Percentiles rank a stretch among this genome's conserved stretches.
phyloP scores from a whole-genome alignment of 2,329 filamentous ascomycete species.

The Talaromyces sp. region DNA sequence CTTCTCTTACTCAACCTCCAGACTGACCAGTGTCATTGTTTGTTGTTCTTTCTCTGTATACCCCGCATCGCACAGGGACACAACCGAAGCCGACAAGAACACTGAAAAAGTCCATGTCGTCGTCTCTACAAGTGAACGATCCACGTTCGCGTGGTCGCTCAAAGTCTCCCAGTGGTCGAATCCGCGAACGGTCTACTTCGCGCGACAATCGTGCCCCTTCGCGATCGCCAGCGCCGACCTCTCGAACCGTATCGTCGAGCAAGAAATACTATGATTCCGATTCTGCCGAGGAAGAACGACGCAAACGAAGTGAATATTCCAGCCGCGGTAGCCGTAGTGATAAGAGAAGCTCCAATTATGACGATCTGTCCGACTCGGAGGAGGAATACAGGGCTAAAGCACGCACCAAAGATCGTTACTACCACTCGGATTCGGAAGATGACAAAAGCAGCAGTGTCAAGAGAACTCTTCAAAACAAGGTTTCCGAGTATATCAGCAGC shows the following conservation, averaged over 20 bases:
- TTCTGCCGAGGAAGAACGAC: slow-evolving; percentile 27
- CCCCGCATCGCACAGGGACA: slow-evolving; percentile 11
- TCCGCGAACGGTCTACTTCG: slow-evolving; percentile 44
- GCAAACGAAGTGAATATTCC: slow-evolving; percentile 19
- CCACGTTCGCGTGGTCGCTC: slow-evolving; percentile 46
- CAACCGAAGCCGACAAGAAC: background rate
- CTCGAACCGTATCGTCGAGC: slow-evolving; percentile 20
- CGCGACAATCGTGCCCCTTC: slow-evolving; percentile 40
- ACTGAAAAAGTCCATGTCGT: slow-evolving; percentile 25
- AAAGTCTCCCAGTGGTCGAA: slow-evolving; percentile 44
- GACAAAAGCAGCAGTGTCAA: slow-evolving; percentile 14
- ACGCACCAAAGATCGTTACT: slow-evolving; percentile 27
- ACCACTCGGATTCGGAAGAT: slow-evolving; percentile 30
- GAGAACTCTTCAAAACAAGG: slow-evolving; percentile 11
- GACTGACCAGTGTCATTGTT: background rate
- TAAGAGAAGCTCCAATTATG: slow-evolving; percentile 24
- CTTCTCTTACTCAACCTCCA: background rate
- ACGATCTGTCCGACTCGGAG: slow-evolving; percentile 28
- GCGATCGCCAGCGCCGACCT: slow-evolving; percentile 29
- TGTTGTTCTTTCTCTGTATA: background rate
- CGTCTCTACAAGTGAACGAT: slow-evolving; percentile 43
- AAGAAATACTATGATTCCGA: slow-evolving; percentile 31
- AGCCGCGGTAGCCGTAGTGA: slow-evolving; percentile 15
- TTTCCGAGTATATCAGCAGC: slow-evolving; percentile 2
- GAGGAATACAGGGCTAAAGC: slow-evolving; percentile 25